These are phyloP conservation scores for Anthracocystis walkeri DNA, from an alignment of 1,284 basidiomycete species.

Conservation along the genomic window DNA sequence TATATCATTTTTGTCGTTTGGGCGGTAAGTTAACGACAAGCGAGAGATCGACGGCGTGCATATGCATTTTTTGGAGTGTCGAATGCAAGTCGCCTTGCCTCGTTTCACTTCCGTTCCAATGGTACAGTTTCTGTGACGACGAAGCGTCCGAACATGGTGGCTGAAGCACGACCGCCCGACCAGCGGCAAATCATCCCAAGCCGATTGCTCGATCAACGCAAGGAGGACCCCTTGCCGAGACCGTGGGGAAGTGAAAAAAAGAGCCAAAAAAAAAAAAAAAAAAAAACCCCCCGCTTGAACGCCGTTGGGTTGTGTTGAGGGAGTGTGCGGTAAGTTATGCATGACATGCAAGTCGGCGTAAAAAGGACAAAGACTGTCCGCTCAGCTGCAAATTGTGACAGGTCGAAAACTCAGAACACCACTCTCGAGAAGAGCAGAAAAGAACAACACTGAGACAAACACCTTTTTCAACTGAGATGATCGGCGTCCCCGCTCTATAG, in stretches of 20 bases:
- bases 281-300: no score
- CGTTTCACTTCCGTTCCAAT: not conserved
- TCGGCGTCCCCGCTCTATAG: not conserved
- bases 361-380: not conserved
- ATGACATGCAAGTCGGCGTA: slow-evolving; percentile 34
- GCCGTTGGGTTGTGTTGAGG: not conserved
- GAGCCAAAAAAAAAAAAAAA: no score
- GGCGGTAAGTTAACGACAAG: not conserved
- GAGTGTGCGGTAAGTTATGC: slow-evolving; percentile 1
- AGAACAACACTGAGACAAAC: slow-evolving; percentile 44
- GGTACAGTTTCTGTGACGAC: not conserved
- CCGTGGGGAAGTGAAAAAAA: slow-evolving; percentile 18
- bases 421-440: not conserved
- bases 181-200: not conserved
- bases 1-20: slow-evolving; percentile 13
- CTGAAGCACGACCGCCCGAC: no score
- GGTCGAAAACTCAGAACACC: slow-evolving; percentile 6
- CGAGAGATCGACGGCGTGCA: slow-evolving; percentile 20
- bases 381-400: slow-evolving; percentile 3
- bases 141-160: not conserved
- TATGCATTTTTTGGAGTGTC: not conserved
- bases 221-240: slow-evolving; percentile 32
- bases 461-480: no score
- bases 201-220: slow-evolving; percentile 5
- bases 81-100: no score